Base-by-base conservation (phyloP, 2,329 filamentous ascomycete genomes). In the Pyricularia sp. region DNA sequence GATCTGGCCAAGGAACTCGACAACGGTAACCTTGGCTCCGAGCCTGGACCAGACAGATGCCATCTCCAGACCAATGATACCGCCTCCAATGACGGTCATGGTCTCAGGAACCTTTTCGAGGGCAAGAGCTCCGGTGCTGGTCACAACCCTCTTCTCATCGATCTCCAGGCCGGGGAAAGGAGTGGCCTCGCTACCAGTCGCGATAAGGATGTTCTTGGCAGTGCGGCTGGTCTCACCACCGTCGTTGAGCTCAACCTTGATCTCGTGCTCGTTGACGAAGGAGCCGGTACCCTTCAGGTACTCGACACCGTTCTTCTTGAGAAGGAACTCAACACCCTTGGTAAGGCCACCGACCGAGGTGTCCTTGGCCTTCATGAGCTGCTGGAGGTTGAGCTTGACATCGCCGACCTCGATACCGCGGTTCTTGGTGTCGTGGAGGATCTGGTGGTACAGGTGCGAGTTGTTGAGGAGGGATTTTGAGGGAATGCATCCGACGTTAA, bases 381-480 rank as follows among this genome's bases (percentile, higher is more conserved):
- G 90, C 76, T 85, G 82, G 64, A 99, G 87, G 86, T 99, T 97
- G 78, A 99, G 90, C 82, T 97, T 96, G 77, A 99, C 94, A 83
- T 97, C 93, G 78, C 92, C 90, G 75, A 99, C 95, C 78, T 98
- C 94, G 79, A 99, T 99, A 79, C 95, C 95, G 79, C 95, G 93
- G 82, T 92, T 89, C 84, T 97, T 97, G 73, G 93, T 94, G 85
- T 99, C 95, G 84, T 99, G 94, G 71, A 96, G 88, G 78, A 97
- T 91, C 83, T 94, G 91, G 85, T 98, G 94, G 86, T 98, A 98
- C 71, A 98, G 88, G 81, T 97, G 93, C 76, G 95, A 97, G 87
- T 98, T 98, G 90, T 98, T 99, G 81, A 99, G 92, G 75, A 99
- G 92, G 72, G 95, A 97, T 84, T 99, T 99, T 73, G 95, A 99